phyloP scores from a whole-genome alignment of 192 early-diverging fungal species.

The Geranomyces variabilis region DNA sequence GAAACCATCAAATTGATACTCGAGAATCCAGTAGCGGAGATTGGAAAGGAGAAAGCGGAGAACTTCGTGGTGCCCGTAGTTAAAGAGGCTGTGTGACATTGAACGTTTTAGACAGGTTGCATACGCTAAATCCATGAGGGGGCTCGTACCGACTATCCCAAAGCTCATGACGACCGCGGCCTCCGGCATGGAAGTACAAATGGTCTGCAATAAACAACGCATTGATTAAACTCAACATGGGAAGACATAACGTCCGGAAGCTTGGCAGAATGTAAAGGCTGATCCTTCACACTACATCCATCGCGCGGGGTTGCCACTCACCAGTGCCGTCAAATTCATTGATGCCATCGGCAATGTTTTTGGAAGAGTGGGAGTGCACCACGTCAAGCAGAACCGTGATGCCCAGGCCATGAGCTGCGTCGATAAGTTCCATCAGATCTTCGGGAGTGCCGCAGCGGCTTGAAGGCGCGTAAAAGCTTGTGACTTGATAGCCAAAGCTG shows the following conservation, averaged over 20 bases:
- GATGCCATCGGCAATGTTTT: conserved; percentile 92
- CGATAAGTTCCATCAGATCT: conserved; percentile 88
- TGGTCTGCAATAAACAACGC: conserved; percentile 59
- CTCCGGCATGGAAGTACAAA: conserved; percentile 93
- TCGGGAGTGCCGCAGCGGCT: conserved; percentile 94
- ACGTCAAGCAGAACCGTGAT: conserved; percentile 89
- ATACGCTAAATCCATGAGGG: too few species aligned
- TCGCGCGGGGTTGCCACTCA: too few species aligned
- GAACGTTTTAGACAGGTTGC: background rate
- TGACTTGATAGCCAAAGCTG: conserved; percentile 97
- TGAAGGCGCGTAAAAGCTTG: conserved; percentile 93
- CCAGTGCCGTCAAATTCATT: conserved; percentile 92
- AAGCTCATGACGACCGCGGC: conserved; percentile 82
- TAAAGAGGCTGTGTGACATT: conserved; percentile 77
- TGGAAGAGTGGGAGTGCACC: conserved; percentile 95
- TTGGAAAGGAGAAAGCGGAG: conserved; percentile 94
- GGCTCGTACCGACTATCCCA: conserved; percentile 69
- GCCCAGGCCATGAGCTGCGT: conserved; percentile 87
- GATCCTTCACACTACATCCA: too few species aligned
- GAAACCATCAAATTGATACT: conserved; percentile 94
- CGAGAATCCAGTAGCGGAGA: conserved; percentile 89
- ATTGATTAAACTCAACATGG: too few species aligned
- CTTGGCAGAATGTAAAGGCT: background rate
- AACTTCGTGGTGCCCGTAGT: conserved; percentile 91
- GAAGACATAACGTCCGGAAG: background rate